These are phyloP conservation scores for Lagenidium sp. DNA, from an alignment of 352 stramenopile genomes.

Conservation along the genomic window DNA sequence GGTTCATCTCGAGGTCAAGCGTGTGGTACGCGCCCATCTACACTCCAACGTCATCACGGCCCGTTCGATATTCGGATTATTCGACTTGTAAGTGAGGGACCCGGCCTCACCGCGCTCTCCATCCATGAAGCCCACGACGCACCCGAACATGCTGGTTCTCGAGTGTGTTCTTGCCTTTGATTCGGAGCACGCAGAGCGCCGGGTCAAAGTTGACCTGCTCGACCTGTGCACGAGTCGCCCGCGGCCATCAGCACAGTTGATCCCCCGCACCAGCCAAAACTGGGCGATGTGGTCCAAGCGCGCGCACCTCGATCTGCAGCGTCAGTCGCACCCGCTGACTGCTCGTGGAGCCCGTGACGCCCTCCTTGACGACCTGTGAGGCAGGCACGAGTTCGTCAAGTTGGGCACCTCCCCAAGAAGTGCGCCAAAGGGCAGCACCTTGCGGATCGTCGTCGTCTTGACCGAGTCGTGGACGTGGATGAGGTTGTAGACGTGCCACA, in stretches of 20 bases:
- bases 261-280: neutral
- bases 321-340: slow-evolving; percentile 94
- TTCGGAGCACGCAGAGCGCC: slow-evolving; percentile 86
- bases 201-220: slow-evolving; percentile 97
- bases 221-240: slow-evolving; percentile 77
- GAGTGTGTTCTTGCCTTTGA: slow-evolving; percentile 92
- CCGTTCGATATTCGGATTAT: no score
- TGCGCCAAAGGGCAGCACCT: no score
- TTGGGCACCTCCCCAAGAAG: no score
- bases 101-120: no score
- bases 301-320: slow-evolving; percentile 86
- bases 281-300: no score
- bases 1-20: slow-evolving; percentile 94
- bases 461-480: slow-evolving; percentile 92
- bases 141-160: slow-evolving; percentile 94
- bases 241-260: neutral
- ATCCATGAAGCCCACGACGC: slow-evolving; percentile 11
- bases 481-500: slow-evolving; percentile 99
- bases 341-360: slow-evolving; percentile 91
- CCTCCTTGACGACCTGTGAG: slow-evolving; percentile 90
- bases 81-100: neutral
- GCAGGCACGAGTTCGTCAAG: neutral
- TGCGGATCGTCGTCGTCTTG: slow-evolving; percentile 95
- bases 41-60: neutral
- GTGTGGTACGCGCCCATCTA: slow-evolving; percentile 97